Base-by-base conservation (phyloP, 352 stramenopile species). In the Phytophthora sp. region DNA sequence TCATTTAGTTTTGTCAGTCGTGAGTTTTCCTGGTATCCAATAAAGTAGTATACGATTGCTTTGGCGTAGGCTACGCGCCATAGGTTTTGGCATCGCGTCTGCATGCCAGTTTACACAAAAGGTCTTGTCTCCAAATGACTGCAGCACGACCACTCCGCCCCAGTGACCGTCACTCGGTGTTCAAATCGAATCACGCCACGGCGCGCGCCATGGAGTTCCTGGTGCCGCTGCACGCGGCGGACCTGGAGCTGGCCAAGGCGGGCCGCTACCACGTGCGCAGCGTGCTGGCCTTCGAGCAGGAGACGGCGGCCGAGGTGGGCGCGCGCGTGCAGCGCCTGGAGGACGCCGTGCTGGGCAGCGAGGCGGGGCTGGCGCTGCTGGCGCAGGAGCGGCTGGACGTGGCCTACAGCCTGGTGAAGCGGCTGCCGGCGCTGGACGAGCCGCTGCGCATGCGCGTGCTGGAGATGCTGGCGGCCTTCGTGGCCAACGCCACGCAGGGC, bases 331-430 rank as follows among this genome's bases (percentile, higher is more conserved):
- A 77, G 45, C 69, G 66, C 7, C 62, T 90, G 24, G 79, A 88
- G 63, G 66, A 78, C 51, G 72, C 75, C 30, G 80, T 92, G 52
- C 59, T 92, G 42, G 73, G 63, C 48, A 86, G 64, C 30, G 80
- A 88, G 45, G 71, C 58, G 28, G 80, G 76, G 10, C 66, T 87
- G 15, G 72, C 79, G 59, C 60, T 93, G 51, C 68, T 92, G 27
- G 54, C 82, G 54, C 60, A 80, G 9, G 79, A 89, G n/a, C 74
- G 57, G 45, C 77, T 94, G 51, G 84, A 94, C 57, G 46, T 91
- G 20, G 78, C 70, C 48, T 92, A 94, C 69, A 91, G 80, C 52
- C 66, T 93, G 57, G 77, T 91, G 38, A 91, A 89, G 59, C 84
- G 77, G 56, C 57, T 91, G 34, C 72, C 80, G 48, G 20, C 42